Base-by-base conservation (phyloP, 179 eudicot species). In the Patellifolia procumbens region DNA sequence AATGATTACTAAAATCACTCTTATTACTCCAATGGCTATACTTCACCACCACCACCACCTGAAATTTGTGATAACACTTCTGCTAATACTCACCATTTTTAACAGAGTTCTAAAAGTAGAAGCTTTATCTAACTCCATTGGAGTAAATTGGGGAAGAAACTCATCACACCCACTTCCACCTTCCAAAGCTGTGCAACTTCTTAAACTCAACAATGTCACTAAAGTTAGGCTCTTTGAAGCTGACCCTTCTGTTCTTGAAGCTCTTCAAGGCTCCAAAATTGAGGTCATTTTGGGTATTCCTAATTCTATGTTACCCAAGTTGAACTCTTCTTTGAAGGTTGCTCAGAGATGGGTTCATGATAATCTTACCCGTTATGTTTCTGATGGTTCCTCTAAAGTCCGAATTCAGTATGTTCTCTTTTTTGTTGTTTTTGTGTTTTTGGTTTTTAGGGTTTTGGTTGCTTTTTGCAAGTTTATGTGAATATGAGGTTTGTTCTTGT, bases 141-240 rank as follows among this genome's bases (percentile, higher is more conserved):
- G 98, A 17, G 90, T 94, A 28, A 94, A 88, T 89, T 94, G 94
- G 92, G 98, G 98, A 76, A 86, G 90, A 61, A 79, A 85, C 39
- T 70, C 96, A 22, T 92, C 97, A 12, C 92, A 90, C 89, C 98
- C 93, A 26, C 86, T 94, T 39, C 92, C 91, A 5, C 91, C 98
- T 66, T 60, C 81, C 12, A 83, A 84, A 74, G 96, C 85, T 5
- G 91, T 89, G 29, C 84, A 90, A 81, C 90, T 94, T 1, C 65
- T 94, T 26, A 90, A 90, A 56, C 69, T 84, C 79, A 94, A 94
- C 86, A 83, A 79, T 84, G 85, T 94, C 84, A 68, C 78, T 59
- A 88, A 75, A 80, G 83, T 94, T n/a, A 85, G 87, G 81, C 93
- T 94, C 16, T 85, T 77, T 74, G 96, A 94, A 37, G 85, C 94